These are phyloP conservation scores for Yamadazyma pseudoaaseri DNA, from an alignment of 1,139 yeast genomes.

Conservation along the genomic window DNA sequence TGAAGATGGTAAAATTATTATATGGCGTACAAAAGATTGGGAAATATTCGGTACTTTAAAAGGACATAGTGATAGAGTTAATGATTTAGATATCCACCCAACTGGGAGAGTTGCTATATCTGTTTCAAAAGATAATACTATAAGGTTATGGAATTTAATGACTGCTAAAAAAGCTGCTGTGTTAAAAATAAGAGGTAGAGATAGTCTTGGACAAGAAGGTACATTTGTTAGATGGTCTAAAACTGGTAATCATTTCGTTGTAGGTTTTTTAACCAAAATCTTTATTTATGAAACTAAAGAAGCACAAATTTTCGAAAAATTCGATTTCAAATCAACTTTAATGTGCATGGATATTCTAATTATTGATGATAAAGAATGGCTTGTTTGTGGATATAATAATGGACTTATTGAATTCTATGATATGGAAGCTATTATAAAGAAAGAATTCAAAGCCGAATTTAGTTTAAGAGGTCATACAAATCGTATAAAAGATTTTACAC, in stretches of 20 bases:
- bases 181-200: slow-evolving; percentile 68
- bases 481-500: slow-evolving; percentile 76
- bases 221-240: slow-evolving; percentile 64
- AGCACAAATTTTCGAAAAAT: slow-evolving; percentile 56
- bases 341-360: slow-evolving; percentile 63
- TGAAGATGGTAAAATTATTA: slow-evolving; percentile 84
- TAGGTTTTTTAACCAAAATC: slow-evolving; percentile 68
- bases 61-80: slow-evolving; percentile 77
- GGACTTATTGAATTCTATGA: slow-evolving; percentile 67
- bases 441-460: slow-evolving; percentile 48
- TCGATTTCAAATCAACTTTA: slow-evolving; percentile 53
- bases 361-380: slow-evolving; percentile 49
- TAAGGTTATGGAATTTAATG: slow-evolving; percentile 94
- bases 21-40: slow-evolving; percentile 98
- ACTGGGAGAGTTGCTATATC: slow-evolving; percentile 90
- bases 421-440: slow-evolving; percentile 21
- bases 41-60: slow-evolving; percentile 84
- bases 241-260: slow-evolving; percentile 67
- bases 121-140: slow-evolving; percentile 79
- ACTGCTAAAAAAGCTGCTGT: slow-evolving; percentile 94
- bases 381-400: slow-evolving; percentile 68
- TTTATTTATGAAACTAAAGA: slow-evolving; percentile 64
- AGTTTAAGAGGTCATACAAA: slow-evolving; percentile 75
- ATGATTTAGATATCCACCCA: slow-evolving; percentile 87
- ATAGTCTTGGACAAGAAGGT: slow-evolving; percentile 62